A percentile compares a stretch with the other conserved stretches of the same genome.
Evolutionary conservation across 2,329 filamentous ascomycete genomes (phyloP).

Genomic region (Thelonectria discophora): DNA sequence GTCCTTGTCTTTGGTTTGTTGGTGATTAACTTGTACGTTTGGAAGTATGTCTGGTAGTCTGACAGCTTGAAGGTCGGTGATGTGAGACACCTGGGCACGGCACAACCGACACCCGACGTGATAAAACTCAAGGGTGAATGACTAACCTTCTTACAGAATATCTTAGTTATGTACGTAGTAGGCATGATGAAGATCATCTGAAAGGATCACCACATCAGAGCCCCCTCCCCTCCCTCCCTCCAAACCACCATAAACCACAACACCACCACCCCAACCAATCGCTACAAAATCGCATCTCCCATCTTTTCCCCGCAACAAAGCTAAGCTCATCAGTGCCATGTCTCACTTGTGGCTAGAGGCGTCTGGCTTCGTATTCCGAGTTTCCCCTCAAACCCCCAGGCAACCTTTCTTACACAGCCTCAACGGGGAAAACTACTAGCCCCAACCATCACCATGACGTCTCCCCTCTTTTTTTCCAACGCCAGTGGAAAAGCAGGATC

Average conservation of each 20-base stretch:
- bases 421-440: too few relatives aligned
- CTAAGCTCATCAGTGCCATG: not conserved
- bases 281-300: constrained; percentile 7
- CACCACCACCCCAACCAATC: constrained; percentile 2
- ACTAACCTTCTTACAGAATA: too few relatives aligned
- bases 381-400: not conserved
- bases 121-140: too few relatives aligned
- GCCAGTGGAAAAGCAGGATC: not conserved
- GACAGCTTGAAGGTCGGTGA: too few relatives aligned
- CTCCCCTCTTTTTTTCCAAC: not conserved
- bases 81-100: too few relatives aligned
- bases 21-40: not conserved
- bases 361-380: not conserved
- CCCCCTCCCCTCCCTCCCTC: too few relatives aligned
- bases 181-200: too few relatives aligned
- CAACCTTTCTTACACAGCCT: not conserved
- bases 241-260: not conserved
- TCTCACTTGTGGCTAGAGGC: not conserved
- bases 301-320: not conserved
- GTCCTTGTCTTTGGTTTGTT: not conserved
- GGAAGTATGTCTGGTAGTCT: too few relatives aligned
- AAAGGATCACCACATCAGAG: too few relatives aligned
- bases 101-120: too few relatives aligned
- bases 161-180: too few relatives aligned
- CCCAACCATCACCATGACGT: not conserved